phyloP scores from a whole-genome alignment of 148 eudicot species.

The Rhododendron ovatum region DNA sequence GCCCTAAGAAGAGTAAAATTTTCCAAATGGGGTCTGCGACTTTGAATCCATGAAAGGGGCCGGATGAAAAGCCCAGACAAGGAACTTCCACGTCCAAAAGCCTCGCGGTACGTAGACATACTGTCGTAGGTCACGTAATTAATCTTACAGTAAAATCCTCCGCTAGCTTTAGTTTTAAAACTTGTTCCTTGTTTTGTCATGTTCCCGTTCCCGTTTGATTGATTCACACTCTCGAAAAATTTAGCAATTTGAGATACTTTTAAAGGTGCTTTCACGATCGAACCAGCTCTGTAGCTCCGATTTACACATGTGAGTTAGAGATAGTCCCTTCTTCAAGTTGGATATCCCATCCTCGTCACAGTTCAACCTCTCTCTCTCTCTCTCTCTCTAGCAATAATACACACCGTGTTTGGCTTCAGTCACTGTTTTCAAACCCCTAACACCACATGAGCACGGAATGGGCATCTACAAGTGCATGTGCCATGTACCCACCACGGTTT shows the following conservation, averaged over 20 bases:
- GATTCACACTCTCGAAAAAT: too few relatives aligned
- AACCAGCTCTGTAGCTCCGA: not conserved
- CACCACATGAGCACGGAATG: conserved; percentile 9
- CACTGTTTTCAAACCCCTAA: conserved; percentile 8
- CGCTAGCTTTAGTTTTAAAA: too few relatives aligned
- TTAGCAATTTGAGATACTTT: too few relatives aligned
- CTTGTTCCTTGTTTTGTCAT: too few relatives aligned
- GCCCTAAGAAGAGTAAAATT: not conserved
- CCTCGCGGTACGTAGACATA: too few relatives aligned
- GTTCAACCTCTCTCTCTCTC: too few relatives aligned
- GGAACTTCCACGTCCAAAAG: not conserved
- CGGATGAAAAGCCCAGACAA: not conserved
- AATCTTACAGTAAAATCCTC: too few relatives aligned
- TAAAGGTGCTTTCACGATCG: not conserved
- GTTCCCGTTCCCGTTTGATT: too few relatives aligned
- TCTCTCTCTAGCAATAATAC: not conserved
- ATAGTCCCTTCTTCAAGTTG: too few relatives aligned
- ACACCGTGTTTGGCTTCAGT: conserved; percentile 7
- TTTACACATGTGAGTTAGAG: too few relatives aligned
- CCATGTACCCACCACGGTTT: not conserved
- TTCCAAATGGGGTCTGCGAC: not conserved
- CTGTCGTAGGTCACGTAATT: too few relatives aligned
- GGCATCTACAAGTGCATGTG: conserved; percentile 12
- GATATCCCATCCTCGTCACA: too few relatives aligned
- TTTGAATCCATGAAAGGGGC: not conserved